Conservation (phyloP, 331 rosid species). For the Malus hybrid region DNA sequence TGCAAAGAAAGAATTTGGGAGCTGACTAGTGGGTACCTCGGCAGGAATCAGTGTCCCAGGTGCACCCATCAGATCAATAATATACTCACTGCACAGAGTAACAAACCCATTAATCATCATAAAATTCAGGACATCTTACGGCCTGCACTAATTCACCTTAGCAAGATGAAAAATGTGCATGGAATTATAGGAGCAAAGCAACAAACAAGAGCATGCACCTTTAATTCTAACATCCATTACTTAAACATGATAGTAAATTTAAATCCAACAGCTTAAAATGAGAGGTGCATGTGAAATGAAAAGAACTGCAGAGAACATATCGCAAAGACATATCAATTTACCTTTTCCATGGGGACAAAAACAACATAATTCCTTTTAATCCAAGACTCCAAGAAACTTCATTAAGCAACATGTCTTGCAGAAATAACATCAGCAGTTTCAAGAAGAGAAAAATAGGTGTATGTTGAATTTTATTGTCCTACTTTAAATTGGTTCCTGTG, state of each 20-base stretch:
- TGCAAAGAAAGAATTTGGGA: slow-evolving; percentile 63
- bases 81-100: slow-evolving; percentile 81
- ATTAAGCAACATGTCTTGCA: not conserved
- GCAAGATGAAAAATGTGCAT: not conserved
- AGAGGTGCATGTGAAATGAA: not conserved
- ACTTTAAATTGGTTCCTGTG: not conserved
- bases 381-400: not conserved
- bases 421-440: not conserved
- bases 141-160: slow-evolving; percentile 2
- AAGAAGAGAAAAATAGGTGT: too few relatives aligned
- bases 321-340: not conserved
- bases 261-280: slow-evolving; percentile 3
- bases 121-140: slow-evolving; percentile 6
- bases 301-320: slow-evolving; percentile 4
- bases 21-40: slow-evolving; percentile 87
- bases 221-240: not conserved
- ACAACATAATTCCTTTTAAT: not conserved
- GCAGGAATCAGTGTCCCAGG: slow-evolving; percentile 96
- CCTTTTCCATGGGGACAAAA: not conserved
- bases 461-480: not conserved
- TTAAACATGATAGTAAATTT: not conserved
- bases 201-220: not conserved
- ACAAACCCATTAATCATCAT: slow-evolving; percentile 21
- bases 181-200: not conserved
- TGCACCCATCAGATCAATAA: slow-evolving; percentile 98